phyloP scores from a whole-genome alignment of 352 stramenopile species.

The Globisporangium sylvaticum region DNA sequence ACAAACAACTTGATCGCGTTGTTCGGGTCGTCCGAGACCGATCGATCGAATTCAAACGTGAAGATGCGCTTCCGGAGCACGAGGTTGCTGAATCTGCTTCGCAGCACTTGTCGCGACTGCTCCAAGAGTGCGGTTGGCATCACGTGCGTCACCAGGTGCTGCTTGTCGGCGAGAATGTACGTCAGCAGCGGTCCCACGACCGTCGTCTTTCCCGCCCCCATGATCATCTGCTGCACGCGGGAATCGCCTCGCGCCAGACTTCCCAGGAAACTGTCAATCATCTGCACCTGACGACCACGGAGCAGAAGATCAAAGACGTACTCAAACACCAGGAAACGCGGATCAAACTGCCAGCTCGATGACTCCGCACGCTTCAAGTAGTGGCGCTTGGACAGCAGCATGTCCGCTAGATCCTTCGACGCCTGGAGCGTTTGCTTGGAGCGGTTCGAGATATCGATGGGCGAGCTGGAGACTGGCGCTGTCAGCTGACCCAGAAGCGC shows the following conservation, averaged over 20 bases:
- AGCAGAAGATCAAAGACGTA: slow-evolving; percentile 99
- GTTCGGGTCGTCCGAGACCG: slow-evolving; percentile 80
- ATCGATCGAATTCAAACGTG: slow-evolving; percentile 98
- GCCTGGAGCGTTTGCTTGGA: slow-evolving; percentile 74
- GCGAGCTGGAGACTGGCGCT: neutral
- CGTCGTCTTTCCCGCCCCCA: slow-evolving; percentile 99
- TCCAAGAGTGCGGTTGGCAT: slow-evolving; percentile 98
- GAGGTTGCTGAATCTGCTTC: slow-evolving; percentile 95
- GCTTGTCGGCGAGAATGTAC: slow-evolving; percentile 95
- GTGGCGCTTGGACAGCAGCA: slow-evolving; percentile 72
- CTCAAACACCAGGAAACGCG: slow-evolving; percentile 98
- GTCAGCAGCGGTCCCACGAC: slow-evolving; percentile 98
- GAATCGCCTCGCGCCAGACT: slow-evolving; percentile 75
- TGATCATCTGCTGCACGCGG: slow-evolving; percentile 98
- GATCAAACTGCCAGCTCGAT: slow-evolving; percentile 89
- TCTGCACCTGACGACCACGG: slow-evolving; percentile 96
- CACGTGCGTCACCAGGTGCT: slow-evolving; percentile 95
- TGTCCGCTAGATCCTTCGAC: slow-evolving; percentile 76
- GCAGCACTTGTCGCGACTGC: slow-evolving; percentile 96
- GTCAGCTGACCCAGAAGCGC: slow-evolving; percentile 25
- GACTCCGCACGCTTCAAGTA: slow-evolving; percentile 40
- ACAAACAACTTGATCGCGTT: slow-evolving; percentile 59
- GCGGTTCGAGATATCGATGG: slow-evolving; percentile 18
- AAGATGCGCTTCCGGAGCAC: slow-evolving; percentile 98
- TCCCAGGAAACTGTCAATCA: slow-evolving; percentile 98